Percentiles rank a stretch among this genome's conserved stretches.
Evolutionary conservation across 225 moss, liverwort and hornwort genomes (phyloP).

Genomic region (Takakia lepidozioides): DNA sequence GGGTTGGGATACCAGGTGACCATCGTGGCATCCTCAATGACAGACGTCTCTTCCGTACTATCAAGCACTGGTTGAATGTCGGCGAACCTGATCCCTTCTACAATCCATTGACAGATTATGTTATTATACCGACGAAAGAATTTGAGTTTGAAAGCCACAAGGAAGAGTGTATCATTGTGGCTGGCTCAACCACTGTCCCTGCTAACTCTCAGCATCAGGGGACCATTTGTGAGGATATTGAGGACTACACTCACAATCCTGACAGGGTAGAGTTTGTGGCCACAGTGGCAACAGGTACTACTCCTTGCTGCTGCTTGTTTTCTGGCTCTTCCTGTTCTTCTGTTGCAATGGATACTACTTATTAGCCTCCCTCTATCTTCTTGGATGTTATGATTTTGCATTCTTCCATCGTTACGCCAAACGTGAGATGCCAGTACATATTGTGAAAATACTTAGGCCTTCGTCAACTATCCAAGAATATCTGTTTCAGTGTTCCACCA

Average conservation of each 20-base stretch:
- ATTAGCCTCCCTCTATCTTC: background rate
- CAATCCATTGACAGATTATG: slow-evolving; percentile 51
- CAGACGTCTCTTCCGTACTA: slow-evolving; percentile 51
- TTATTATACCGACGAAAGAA: slow-evolving; percentile 42
- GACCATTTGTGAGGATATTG: slow-evolving; percentile 11
- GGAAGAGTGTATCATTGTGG: slow-evolving; percentile 16
- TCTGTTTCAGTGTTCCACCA: slow-evolving; percentile 20
- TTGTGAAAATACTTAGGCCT: too few species aligned
- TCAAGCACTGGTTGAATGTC: slow-evolving; percentile 55
- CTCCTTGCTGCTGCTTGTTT: too few species aligned
- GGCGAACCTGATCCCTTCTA: slow-evolving; percentile 64
- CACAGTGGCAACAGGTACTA: slow-evolving; percentile 2
- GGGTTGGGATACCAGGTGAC: slow-evolving; percentile 70
- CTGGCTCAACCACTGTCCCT: slow-evolving; percentile 1
- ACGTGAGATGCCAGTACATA: too few species aligned
- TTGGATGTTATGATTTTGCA: background rate
- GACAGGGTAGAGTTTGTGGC: background rate
- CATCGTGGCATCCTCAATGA: slow-evolving; percentile 65
- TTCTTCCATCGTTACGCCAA: too few species aligned
- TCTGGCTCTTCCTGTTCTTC: too few species aligned
- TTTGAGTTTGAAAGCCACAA: slow-evolving; percentile 34
- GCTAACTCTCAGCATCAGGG: slow-evolving; percentile 12
- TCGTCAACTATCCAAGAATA: background rate
- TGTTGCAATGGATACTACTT: background rate
- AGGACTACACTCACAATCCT: slow-evolving; percentile 8